These are phyloP conservation scores for Diddensiella caesifluorescens DNA, from an alignment of 805 yeast genomes.

Conservation along the genomic window DNA sequence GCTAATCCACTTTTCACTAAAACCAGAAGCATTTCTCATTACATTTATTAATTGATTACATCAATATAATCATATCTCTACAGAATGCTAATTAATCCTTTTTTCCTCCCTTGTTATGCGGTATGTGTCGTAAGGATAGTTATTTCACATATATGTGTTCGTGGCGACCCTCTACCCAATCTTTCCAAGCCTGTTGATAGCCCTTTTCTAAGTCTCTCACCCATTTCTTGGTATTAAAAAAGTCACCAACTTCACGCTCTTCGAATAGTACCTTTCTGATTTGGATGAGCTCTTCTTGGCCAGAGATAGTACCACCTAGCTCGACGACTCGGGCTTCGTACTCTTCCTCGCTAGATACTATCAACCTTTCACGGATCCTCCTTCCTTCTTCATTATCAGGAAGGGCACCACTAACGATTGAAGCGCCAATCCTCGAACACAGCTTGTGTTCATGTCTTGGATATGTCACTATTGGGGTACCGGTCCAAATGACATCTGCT, in stretches of 20 bases:
- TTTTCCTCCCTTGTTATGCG: not conserved
- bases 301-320: constrained; percentile 15
- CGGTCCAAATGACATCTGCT: constrained; percentile 32
- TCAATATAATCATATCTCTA: too few species aligned
- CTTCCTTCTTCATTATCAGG: constrained; percentile 12
- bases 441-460: constrained; percentile 30
- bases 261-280: constrained; percentile 23
- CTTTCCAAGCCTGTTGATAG: constrained; percentile 26
- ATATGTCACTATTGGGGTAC: constrained; percentile 31
- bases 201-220: constrained; percentile 27
- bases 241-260: constrained; percentile 19
- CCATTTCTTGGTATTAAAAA: constrained; percentile 28
- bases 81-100: constrained; percentile 1
- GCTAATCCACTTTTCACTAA: too few species aligned
- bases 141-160: constrained; percentile 14
- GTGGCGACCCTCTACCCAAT: constrained; percentile 25
- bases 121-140: not conserved
- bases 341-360: constrained; percentile 24
- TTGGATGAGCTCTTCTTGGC: constrained; percentile 15
- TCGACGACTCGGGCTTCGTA: constrained; percentile 27
- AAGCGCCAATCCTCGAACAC: constrained; percentile 31
- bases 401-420: constrained; percentile 25
- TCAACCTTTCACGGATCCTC: constrained; percentile 14
- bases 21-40: too few species aligned
- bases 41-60: too few species aligned